phyloP scores from a whole-genome alignment of 805 yeast species.

The Torulaspora franciscae region DNA sequence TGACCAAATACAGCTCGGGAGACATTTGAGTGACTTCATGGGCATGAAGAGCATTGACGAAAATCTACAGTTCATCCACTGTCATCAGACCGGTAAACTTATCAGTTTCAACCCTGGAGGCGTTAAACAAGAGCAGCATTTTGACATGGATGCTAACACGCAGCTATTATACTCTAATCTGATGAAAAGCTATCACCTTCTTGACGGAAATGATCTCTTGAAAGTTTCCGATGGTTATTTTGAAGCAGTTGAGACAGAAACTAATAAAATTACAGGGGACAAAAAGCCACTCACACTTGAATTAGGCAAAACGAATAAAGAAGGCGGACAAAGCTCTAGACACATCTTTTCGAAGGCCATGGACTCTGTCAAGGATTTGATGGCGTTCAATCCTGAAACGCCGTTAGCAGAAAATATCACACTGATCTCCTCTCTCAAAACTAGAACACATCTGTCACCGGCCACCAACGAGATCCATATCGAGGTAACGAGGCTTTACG shows the following conservation, averaged over 20 bases:
- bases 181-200: slow-evolving; percentile 44
- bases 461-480: slow-evolving; percentile 25
- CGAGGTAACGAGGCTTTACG: slow-evolving; percentile 31
- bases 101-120: slow-evolving; percentile 10
- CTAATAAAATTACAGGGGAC: slow-evolving; percentile 1
- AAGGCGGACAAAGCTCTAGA: slow-evolving; percentile 12
- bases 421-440: slow-evolving; percentile 19
- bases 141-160: slow-evolving; percentile 10
- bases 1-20: slow-evolving; percentile 33
- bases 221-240: slow-evolving; percentile 14
- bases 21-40: slow-evolving; percentile 34
- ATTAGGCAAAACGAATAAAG: neutral
- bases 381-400: slow-evolving; percentile 44
- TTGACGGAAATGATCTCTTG: slow-evolving; percentile 37
- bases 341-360: slow-evolving; percentile 38
- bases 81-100: slow-evolving; percentile 31
- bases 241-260: slow-evolving; percentile 1
- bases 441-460: slow-evolving; percentile 20
- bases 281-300: neutral
- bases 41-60: slow-evolving; percentile 37
- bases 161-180: slow-evolving; percentile 41
- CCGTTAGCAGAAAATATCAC: slow-evolving; percentile 34
- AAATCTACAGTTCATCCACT: slow-evolving; percentile 32
- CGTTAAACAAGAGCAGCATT: slow-evolving; percentile 9
- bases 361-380: slow-evolving; percentile 37